phyloP scores from a whole-genome alignment of 306 rosid species.

The Malus fusca region DNA sequence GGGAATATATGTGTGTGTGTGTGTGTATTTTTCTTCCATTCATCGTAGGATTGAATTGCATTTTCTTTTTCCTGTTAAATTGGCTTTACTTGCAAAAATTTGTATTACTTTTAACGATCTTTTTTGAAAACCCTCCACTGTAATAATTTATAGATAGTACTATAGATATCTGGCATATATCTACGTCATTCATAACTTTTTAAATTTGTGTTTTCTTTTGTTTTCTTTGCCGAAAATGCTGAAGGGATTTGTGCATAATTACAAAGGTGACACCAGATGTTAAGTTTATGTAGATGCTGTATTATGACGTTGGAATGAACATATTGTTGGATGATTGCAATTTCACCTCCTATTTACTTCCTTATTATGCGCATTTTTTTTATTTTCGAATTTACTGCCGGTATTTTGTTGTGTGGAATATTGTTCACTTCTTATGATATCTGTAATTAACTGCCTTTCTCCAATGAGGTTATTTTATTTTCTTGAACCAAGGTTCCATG shows the following conservation, averaged over 20 bases:
- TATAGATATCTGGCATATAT: not conserved
- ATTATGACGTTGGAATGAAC: not conserved
- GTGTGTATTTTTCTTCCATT: not conserved
- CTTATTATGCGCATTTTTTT: not conserved
- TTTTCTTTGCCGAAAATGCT: not conserved
- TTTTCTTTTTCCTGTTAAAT: not conserved
- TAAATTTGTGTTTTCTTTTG: not conserved
- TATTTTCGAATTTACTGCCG: not conserved
- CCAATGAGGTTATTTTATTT: conserved; percentile 14
- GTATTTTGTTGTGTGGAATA: not conserved
- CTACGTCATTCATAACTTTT: not conserved
- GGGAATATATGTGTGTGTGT: not conserved
- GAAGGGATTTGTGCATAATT: not conserved
- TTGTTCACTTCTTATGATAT: not conserved
- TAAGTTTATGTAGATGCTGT: not conserved
- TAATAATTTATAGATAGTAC: not conserved
- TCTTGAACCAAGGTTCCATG: conserved; percentile 72
- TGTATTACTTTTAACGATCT: not conserved
- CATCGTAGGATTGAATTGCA: not conserved
- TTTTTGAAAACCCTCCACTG: not conserved
- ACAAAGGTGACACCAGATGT: not conserved
- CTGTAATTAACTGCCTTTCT: conserved; percentile 4
- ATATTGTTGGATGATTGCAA: not conserved
- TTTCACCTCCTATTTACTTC: not conserved
- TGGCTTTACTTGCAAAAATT: not conserved